phyloP scores from a whole-genome alignment of 2,329 filamentous ascomycete species.

The Biscogniauxia sp. region DNA sequence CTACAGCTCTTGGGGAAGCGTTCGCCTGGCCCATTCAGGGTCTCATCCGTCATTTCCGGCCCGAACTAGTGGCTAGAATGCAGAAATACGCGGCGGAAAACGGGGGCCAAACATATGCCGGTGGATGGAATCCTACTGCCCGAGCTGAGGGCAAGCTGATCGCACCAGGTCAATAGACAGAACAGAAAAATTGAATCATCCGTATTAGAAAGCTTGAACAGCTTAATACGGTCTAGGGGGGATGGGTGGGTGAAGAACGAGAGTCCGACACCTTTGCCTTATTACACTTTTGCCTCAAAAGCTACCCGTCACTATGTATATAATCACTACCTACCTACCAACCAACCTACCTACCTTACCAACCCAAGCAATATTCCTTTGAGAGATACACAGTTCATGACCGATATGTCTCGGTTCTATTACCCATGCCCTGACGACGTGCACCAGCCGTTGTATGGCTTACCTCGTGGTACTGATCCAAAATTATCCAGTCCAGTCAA shows the following conservation, averaged over 20 bases:
- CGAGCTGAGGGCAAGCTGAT: slow-evolving; percentile 77
- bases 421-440: too few relatives aligned
- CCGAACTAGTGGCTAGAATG: slow-evolving; percentile 91
- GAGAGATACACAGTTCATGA: slow-evolving; percentile 8
- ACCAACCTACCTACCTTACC: neutral
- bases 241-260: slow-evolving; percentile 2
- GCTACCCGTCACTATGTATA: slow-evolving; percentile 21
- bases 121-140: slow-evolving; percentile 80
- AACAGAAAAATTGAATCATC: slow-evolving; percentile 1
- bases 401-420: too few relatives aligned
- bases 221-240: slow-evolving; percentile 13
- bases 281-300: slow-evolving; percentile 10
- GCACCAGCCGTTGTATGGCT: too few relatives aligned
- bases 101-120: slow-evolving; percentile 74
- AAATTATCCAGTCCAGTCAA: too few relatives aligned
- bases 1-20: slow-evolving; percentile 81
- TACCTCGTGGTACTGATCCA: too few relatives aligned
- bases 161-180: slow-evolving; percentile 79
- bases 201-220: slow-evolving; percentile 12
- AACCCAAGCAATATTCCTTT: slow-evolving; percentile 4
- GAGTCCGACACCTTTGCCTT: slow-evolving; percentile 5
- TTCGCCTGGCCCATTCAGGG: slow-evolving; percentile 99
- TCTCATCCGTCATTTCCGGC: slow-evolving; percentile 96
- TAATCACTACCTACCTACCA: slow-evolving; percentile 8
- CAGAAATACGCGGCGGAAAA: slow-evolving; percentile 70